These are phyloP conservation scores for Podospora appendiculata DNA, from an alignment of 495 filamentous ascomycete species.

Conservation along the genomic window DNA sequence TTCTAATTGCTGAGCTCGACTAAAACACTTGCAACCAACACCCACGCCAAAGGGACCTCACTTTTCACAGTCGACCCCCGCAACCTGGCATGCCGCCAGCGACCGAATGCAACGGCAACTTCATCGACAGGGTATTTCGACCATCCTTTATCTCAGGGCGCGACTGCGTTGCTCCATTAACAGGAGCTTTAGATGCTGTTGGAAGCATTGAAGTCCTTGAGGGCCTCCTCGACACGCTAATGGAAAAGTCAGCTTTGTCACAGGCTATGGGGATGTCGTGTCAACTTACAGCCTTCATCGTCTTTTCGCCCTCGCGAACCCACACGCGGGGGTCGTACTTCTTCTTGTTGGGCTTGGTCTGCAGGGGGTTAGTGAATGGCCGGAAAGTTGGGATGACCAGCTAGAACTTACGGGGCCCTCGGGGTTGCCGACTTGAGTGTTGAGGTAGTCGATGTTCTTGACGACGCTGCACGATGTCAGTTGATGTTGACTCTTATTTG, in stretches of 20 bases:
- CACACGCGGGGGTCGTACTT: slow-evolving; percentile 66
- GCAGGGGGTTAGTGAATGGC: no score
- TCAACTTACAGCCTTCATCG: slow-evolving; percentile 54
- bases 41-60: no score
- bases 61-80: no score
- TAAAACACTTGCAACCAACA: no score
- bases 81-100: no score
- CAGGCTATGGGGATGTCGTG: no score
- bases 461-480: slow-evolving; percentile 38
- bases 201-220: slow-evolving; percentile 88
- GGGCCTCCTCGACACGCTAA: slow-evolving; percentile 61
- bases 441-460: slow-evolving; percentile 91
- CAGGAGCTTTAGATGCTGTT: slow-evolving; percentile 61
- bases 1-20: no score
- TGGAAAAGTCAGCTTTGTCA: no score
- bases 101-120: no score
- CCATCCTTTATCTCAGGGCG: no score
- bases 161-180: no score
- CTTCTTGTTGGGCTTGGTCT: slow-evolving; percentile 98
- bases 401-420: slow-evolving; percentile 51
- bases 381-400: not conserved
- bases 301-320: slow-evolving; percentile 96
- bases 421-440: slow-evolving; percentile 82
- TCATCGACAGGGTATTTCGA: no score
- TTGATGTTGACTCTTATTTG: slow-evolving; percentile 49